Base-by-base conservation (phyloP, 2,329 filamentous ascomycete genomes). In the Diaporthe aspalathi region DNA sequence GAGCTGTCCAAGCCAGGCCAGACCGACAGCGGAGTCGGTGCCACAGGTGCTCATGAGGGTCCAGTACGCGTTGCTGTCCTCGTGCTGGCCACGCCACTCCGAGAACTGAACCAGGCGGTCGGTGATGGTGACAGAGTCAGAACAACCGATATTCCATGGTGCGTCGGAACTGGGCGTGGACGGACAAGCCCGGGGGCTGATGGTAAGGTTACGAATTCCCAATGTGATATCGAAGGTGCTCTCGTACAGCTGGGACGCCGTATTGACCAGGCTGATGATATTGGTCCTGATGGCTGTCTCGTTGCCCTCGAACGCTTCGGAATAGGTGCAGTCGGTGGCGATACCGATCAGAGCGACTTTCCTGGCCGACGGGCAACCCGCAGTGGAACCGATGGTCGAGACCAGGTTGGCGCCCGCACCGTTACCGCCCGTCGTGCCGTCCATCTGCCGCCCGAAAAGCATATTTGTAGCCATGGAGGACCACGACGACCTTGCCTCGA, bases 181-280 rank as follows among this genome's bases (percentile, higher is more conserved):
- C 0, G 95, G 94, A 78, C 96, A 99, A n/a, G 85, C 84, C 5
- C 87, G 81, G 54, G 93, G 90, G 70, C 90, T 93, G 73, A 98
- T 89, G 38, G 94, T 93, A 67, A 99, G 82, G 78, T 97, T 97
- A 75, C 92, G 90, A 72, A 99, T 89, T 53, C 94, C 96, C 45
- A 99, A 89, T 0, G 95, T 95, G 76, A 99, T 95, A 81, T 98
- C 98, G 84, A 99, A 98, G 9, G 93, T 93, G 76, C 87, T 90
- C 80, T 99, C 96, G 78, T 96, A 99, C 12, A 98, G 83, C 73
- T 91, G 89, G 1, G 95, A 98, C 0, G 96, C 96, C 54, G 90
- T 86, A 82, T 97, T 98, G 80, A 99, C 92, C 79, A 94, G 87
- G 67, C 85, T 86, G 76, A 99, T 94, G 73, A 99, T 88, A 79